A percentile compares a stretch with the other conserved stretches of the same genome.
These are phyloP conservation scores for Melastoma candidum DNA, from an alignment of 441 rosid species.

Conservation along the genomic window DNA sequence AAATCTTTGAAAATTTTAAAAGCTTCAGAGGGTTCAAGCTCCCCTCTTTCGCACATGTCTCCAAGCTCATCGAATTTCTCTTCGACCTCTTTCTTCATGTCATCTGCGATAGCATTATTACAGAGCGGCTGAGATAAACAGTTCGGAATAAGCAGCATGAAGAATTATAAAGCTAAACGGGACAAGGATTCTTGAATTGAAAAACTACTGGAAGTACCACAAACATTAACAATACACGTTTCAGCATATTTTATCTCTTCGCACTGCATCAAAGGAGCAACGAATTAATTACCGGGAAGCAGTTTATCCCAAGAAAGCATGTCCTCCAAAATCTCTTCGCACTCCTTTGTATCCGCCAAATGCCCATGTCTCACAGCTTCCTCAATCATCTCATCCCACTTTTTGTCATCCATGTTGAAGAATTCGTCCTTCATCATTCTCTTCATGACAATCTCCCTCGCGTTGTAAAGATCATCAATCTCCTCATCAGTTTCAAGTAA, in stretches of 20 bases:
- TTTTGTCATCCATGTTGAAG: slow-evolving; percentile 66
- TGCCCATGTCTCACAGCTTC: slow-evolving; percentile 54
- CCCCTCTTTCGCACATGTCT: slow-evolving; percentile 73
- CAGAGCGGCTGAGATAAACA: slow-evolving; percentile 3
- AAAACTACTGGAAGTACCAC: too few relatives aligned
- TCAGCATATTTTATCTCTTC: too few relatives aligned
- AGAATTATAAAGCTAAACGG: background rate
- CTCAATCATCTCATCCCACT: slow-evolving; percentile 73
- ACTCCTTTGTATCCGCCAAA: slow-evolving; percentile 52
- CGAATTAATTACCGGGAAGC: slow-evolving; percentile 50
- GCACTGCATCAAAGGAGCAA: background rate
- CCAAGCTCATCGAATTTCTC: slow-evolving; percentile 66
- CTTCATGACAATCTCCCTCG: slow-evolving; percentile 30
- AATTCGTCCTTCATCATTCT: slow-evolving; percentile 49
- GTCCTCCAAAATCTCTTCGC: slow-evolving; percentile 74
- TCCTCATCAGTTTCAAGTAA: slow-evolving; percentile 57
- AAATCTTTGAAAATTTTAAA: slow-evolving; percentile 64
- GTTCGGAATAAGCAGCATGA: background rate
- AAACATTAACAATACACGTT: too few relatives aligned
- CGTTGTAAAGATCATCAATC: slow-evolving; percentile 51
- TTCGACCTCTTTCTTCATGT: slow-evolving; percentile 69
- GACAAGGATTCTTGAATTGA: too few relatives aligned
- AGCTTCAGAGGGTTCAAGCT: slow-evolving; percentile 68
- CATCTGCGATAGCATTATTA: slow-evolving; percentile 35
- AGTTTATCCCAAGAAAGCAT: slow-evolving; percentile 86